Conservation (phyloP, 116 monocot species). For the Papilionanthe hybrid region DNA sequence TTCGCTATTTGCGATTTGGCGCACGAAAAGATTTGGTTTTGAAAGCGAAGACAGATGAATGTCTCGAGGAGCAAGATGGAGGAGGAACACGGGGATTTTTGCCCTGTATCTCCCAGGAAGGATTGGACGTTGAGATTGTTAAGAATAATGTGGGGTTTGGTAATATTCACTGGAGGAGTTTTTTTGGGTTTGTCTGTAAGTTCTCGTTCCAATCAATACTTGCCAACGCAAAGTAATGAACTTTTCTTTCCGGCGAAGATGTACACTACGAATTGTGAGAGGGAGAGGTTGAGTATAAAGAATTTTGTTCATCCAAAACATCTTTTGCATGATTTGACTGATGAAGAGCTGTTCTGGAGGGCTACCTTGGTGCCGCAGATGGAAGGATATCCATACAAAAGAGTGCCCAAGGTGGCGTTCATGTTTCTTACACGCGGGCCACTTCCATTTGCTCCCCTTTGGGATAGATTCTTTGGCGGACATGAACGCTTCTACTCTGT, state of each 20-base stretch:
- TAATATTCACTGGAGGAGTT: slow-evolving; percentile 56
- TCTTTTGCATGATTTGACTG: slow-evolving; percentile 53
- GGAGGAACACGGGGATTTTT: slow-evolving; percentile 25
- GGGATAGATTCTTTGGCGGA: slow-evolving; percentile 78
- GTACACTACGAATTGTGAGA: slow-evolving; percentile 29
- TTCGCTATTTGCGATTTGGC: not conserved
- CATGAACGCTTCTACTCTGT: slow-evolving; percentile 60
- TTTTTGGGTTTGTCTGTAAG: slow-evolving; percentile 44
- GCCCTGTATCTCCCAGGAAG: slow-evolving; percentile 26
- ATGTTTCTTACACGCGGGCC: slow-evolving; percentile 69
- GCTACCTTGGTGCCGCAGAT: slow-evolving; percentile 66
- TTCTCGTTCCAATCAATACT: slow-evolving; percentile 28
- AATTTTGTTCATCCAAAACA: slow-evolving; percentile 35
- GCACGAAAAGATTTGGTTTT: not conserved
- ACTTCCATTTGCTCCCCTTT: slow-evolving; percentile 54
- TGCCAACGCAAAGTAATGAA: slow-evolving; percentile 22
- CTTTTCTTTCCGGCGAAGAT: slow-evolving; percentile 41
- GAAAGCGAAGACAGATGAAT: slow-evolving; percentile 3
- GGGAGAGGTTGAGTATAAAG: slow-evolving; percentile 19
- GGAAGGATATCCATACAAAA: slow-evolving; percentile 38
- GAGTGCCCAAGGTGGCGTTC: slow-evolving; percentile 73
- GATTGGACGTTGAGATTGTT: slow-evolving; percentile 38
- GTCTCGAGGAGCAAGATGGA: slow-evolving; percentile 14
- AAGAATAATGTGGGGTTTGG: slow-evolving; percentile 39
- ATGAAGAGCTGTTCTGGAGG: slow-evolving; percentile 83